Percentiles rank a stretch among this genome's conserved stretches.
phyloP scores from a whole-genome alignment of 345 rosid genomes.

The Salix dunnii region DNA sequence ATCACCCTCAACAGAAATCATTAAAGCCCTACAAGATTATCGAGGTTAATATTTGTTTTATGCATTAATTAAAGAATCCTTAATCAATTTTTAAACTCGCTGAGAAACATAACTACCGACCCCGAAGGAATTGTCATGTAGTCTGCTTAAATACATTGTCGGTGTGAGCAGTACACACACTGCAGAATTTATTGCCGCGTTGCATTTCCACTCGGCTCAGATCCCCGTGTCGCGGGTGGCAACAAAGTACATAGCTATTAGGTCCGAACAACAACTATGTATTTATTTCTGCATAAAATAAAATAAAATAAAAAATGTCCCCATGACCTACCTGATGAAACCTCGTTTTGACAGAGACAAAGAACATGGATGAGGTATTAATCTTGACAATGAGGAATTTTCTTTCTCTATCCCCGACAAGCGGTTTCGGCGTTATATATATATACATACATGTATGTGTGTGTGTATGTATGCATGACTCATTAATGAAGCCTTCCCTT shows the following conservation, averaged over 20 bases:
- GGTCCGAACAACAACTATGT: background rate
- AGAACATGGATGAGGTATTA: slow-evolving; percentile 41
- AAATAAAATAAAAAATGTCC: background rate
- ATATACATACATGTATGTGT: too few species aligned
- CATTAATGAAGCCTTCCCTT: too few species aligned
- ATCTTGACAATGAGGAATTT: slow-evolving; percentile 1
- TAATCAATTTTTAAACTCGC: background rate
- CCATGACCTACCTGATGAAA: slow-evolving; percentile 21
- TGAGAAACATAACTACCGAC: background rate
- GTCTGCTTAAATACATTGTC: background rate
- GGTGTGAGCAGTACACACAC: too few species aligned
- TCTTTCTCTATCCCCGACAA: slow-evolving; percentile 21
- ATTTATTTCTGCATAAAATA: background rate
- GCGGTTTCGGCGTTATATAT: slow-evolving; percentile 30
- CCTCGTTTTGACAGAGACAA: slow-evolving; percentile 35
- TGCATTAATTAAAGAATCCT: background rate
- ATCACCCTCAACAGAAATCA: background rate
- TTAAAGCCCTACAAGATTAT: background rate
- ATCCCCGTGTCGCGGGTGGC: background rate
- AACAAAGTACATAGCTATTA: background rate
- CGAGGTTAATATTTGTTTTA: too few species aligned
- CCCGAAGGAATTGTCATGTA: background rate
- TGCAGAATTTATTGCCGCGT: background rate
- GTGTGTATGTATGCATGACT: too few species aligned
- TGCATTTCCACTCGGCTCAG: slow-evolving; percentile 7